Base-by-base conservation (phyloP, 2,329 filamentous ascomycete species). In the Xylariaceae sp. region DNA sequence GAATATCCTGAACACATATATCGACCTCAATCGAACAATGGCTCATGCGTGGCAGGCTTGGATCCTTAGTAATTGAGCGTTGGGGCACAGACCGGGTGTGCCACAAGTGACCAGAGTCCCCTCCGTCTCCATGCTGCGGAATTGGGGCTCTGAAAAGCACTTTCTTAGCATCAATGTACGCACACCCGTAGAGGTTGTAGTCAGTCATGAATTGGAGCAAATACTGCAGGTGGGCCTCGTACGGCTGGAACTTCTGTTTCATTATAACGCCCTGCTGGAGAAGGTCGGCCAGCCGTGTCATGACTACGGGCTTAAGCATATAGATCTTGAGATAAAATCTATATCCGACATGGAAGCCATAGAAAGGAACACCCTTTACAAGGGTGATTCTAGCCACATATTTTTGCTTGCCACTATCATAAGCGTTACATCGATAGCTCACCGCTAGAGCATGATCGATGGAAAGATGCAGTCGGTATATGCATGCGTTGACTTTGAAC, bases 161-260 rank as follows among this genome's bases (percentile, higher is more conserved):
- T 59, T 83, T 88, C 7, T 76, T 76, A 48, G 84, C 87, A 55
- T 92, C 82, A 60, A 97, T 84, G 65, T 92, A 95, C 53, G 84
- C 86, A 68, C 94, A 99, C 5, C 95, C 95, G 69, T 95, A 97
- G 62, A 99, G 76, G 68, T 96, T 99, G 76, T 95, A 99, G 70
- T 99, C 95, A 60, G 87, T 88, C 94, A 99, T 97, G 82, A 95
- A 99, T 72, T 99, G 95, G 7, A 94, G 78, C 6, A 96, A 74
- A 68, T 91, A 97, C 67, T 96, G 90, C 58, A 97, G 71, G 69
- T 99, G 95, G 19, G 89, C 91, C 72, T 99, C 94, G 67, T 94
- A 95, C 0, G 94, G 92, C 67, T 97, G 92, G 43, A 99, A 87
- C 29, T 82, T 80, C 56, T 81, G 82, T 67, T 89, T 89, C 81